A percentile compares a stretch with the other conserved stretches of the same genome.
These are phyloP conservation scores for Chenopodium berlandieri DNA, from an alignment of 148 eudicot species.

Conservation along the genomic window DNA sequence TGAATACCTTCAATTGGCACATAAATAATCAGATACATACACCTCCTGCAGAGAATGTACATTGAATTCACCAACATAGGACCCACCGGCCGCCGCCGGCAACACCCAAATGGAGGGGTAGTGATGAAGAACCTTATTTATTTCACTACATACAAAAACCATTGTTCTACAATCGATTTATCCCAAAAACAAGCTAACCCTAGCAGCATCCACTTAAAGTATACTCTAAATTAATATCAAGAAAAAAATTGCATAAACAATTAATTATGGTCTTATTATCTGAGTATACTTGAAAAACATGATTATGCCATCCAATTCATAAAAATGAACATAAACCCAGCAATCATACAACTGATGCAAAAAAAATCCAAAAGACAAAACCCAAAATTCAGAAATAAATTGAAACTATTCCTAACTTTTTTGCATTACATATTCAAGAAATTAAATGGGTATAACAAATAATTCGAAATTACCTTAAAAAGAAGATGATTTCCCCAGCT, in stretches of 20 bases:
- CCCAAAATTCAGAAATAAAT: neutral
- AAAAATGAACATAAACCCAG: neutral
- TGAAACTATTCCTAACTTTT: neutral
- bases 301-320: too few species aligned
- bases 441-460: neutral
- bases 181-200: neutral
- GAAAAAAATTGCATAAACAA: neutral
- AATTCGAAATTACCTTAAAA: slow-evolving; percentile 15
- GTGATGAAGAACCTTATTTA: too few species aligned
- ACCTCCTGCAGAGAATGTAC: neutral
- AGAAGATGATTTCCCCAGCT: neutral
- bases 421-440: neutral
- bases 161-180: neutral
- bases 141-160: neutral
- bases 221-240: too few species aligned
- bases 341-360: neutral
- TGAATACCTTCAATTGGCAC: neutral
- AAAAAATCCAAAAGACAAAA: neutral
- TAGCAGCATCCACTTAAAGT: neutral
- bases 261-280: too few species aligned
- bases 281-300: too few species aligned
- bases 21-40: neutral
- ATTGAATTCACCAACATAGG: neutral
- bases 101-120: neutral
- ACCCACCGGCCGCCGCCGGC: neutral